Evolutionary conservation across 805 yeast genomes (phyloP).

Genomic region (Saccharomycopsis capsularis): DNA sequence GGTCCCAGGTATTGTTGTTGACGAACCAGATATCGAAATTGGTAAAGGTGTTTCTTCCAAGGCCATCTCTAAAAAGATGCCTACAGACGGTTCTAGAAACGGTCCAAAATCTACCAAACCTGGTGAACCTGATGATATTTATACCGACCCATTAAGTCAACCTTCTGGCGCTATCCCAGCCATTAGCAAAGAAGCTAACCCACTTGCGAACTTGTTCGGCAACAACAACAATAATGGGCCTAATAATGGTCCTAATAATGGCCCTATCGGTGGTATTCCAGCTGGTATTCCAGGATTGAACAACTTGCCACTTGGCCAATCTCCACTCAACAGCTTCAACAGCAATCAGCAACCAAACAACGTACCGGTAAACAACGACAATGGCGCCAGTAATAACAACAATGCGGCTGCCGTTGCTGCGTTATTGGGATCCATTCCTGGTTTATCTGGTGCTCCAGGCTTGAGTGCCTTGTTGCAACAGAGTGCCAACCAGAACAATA

Average conservation of each 20-base stretch:
- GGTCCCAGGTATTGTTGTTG: constrained; percentile 73
- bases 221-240: background rate
- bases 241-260: background rate
- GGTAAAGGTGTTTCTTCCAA: constrained; percentile 92
- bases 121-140: constrained; percentile 38
- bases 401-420: constrained; percentile 21
- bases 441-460: constrained; percentile 12
- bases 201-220: constrained; percentile 42
- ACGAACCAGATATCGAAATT: constrained; percentile 96
- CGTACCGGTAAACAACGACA: background rate
- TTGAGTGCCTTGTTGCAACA: constrained; percentile 14
- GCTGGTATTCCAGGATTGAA: no score
- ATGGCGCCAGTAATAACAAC: background rate
- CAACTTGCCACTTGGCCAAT: background rate
- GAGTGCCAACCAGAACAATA: constrained; percentile 1
- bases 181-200: constrained; percentile 37
- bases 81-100: constrained; percentile 77
- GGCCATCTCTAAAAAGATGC: constrained; percentile 87
- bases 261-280: background rate
- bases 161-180: constrained; percentile 29
- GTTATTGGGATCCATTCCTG: constrained; percentile 19
- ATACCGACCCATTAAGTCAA: constrained; percentile 27
- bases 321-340: background rate
- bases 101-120: constrained; percentile 77
- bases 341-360: constrained; percentile 3